phyloP scores from a whole-genome alignment of 345 rosid species.

The Heritiera fomes region DNA sequence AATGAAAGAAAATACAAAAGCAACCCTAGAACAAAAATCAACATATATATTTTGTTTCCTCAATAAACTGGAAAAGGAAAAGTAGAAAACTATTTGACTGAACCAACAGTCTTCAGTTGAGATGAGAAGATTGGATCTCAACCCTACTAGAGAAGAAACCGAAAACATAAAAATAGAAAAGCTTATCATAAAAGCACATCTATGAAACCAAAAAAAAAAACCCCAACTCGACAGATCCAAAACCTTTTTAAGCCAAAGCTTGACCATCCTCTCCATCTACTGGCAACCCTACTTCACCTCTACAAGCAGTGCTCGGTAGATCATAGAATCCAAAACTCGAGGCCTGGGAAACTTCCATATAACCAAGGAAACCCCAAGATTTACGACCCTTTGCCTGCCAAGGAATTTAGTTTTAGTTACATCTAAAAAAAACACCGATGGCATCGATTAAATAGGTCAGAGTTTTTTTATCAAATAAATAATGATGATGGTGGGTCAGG shows the following conservation, averaged over 20 bases:
- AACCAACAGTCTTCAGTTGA: not conserved
- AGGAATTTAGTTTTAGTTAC: not conserved
- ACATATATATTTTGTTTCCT: not conserved
- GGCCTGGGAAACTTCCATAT: not conserved
- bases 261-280: not conserved
- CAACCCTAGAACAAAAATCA: not conserved
- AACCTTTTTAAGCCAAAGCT: not conserved
- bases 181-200: not conserved
- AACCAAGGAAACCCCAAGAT: not conserved
- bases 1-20: not conserved
- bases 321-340: not conserved
- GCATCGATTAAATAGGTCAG: constrained; percentile 1
- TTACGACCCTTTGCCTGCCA: not conserved
- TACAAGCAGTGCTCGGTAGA: not conserved
- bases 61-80: not conserved
- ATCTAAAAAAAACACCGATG: not conserved
- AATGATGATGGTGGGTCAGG: constrained; percentile 9
- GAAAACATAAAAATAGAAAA: not conserved
- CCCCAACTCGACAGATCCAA: not conserved
- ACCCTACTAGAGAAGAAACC: not conserved
- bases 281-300: not conserved
- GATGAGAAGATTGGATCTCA: not conserved
- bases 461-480: constrained; percentile 14
- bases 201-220: not conserved
- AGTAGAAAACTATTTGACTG: not conserved